A percentile compares a stretch with the other conserved stretches of the same genome.
Conservation (phyloP, 2,329 filamentous ascomycete species). For the Neofusicoccum sp. region DNA sequence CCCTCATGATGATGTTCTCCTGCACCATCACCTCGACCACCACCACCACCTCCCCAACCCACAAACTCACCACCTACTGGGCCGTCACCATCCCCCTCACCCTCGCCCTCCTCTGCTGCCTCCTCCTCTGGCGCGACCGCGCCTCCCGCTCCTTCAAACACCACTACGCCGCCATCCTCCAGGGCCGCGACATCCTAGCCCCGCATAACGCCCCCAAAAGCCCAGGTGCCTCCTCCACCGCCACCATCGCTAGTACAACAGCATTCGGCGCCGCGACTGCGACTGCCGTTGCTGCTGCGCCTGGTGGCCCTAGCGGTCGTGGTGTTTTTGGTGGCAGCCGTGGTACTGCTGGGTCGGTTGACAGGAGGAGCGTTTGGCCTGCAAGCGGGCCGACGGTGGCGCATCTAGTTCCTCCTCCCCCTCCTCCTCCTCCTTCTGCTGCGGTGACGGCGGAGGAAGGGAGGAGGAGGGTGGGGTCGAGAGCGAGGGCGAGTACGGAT, state of each 20-base stretch:
- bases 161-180: background rate
- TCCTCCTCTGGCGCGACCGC: background rate
- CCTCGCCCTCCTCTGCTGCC: background rate
- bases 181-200: background rate
- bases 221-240: background rate
- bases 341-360: too few species aligned
- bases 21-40: background rate
- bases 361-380: too few species aligned
- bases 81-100: conserved; percentile 10
- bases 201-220: background rate
- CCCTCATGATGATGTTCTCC: conserved; percentile 7
- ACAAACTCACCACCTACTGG: conserved; percentile 12
- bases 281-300: too few species aligned
- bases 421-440: too few species aligned
- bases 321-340: too few species aligned
- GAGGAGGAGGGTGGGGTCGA: too few species aligned
- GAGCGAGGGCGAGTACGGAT: too few species aligned
- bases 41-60: background rate
- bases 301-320: too few species aligned
- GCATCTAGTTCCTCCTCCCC: too few species aligned
- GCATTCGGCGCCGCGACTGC: background rate
- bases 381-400: too few species aligned
- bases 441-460: too few species aligned
- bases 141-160: background rate
- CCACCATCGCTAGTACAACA: background rate